A percentile compares a stretch with the other conserved stretches of the same genome.
Conservation (phyloP, 2,329 filamentous ascomycete species). For the Aspergillus ochraceus region DNA sequence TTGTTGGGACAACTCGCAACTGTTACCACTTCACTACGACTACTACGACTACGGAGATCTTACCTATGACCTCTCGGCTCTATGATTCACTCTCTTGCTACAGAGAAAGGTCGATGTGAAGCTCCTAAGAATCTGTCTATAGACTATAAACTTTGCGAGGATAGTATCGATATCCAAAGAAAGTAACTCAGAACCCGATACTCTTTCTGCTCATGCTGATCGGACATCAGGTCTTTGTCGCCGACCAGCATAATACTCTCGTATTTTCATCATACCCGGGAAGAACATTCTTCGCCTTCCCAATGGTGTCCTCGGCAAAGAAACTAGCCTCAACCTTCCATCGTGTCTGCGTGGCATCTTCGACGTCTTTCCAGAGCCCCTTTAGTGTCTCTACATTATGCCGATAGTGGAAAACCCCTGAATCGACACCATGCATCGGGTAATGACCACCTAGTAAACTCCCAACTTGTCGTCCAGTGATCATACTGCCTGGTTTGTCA, state of each 20-base stretch:
- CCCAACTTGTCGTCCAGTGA: conserved; percentile 16
- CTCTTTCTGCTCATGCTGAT: too few relatives aligned
- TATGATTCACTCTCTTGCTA: too few relatives aligned
- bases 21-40: too few relatives aligned
- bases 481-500: conserved; percentile 11
- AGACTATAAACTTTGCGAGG: too few relatives aligned
- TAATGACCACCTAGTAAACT: conserved; percentile 16
- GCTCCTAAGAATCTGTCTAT: too few relatives aligned
- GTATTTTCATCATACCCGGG: not conserved
- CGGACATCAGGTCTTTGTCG: not conserved
- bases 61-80: too few relatives aligned
- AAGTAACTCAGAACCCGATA: too few relatives aligned
- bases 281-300: not conserved
- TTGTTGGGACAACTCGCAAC: too few relatives aligned
- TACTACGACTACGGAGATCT: too few relatives aligned
- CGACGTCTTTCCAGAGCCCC: conserved; percentile 15
- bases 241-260: not conserved
- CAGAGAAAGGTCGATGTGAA: too few relatives aligned
- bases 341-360: conserved; percentile 9
- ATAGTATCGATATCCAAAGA: too few relatives aligned
- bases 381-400: conserved; percentile 19
- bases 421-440: conserved; percentile 6
- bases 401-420: conserved; percentile 10
- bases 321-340: conserved; percentile 19
- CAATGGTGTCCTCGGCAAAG: conserved; percentile 3